A percentile compares a stretch with the other conserved stretches of the same genome.
Conservation (phyloP, 1,139 yeast species). For the Nakaseomyces delphensis region DNA sequence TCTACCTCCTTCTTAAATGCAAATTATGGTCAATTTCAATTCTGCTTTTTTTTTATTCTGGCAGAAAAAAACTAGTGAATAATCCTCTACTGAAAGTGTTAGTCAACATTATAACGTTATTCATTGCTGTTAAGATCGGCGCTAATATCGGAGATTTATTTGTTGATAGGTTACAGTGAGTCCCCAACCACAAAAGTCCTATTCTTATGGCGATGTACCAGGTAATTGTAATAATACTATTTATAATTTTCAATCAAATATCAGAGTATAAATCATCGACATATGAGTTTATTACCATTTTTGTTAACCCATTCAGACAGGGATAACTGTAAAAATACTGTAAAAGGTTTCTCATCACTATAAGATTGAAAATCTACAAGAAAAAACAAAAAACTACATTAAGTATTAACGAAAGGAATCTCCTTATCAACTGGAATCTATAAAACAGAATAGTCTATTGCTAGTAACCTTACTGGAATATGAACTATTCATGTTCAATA, state of each 20-base stretch:
- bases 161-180: background rate
- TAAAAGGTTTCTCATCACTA: constrained; percentile 24
- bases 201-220: background rate
- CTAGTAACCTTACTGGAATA: too few species aligned
- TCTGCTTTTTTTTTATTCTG: background rate
- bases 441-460: too few species aligned
- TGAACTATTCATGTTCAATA: too few species aligned
- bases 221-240: background rate
- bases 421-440: background rate
- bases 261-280: constrained; percentile 24
- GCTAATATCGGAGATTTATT: background rate
- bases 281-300: constrained; percentile 20
- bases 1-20: background rate
- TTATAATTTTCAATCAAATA: constrained; percentile 1
- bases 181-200: background rate
- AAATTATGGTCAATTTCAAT: background rate
- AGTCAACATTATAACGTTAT: background rate
- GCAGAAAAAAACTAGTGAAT: background rate
- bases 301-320: constrained; percentile 26
- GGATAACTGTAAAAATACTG: constrained; percentile 24
- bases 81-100: background rate
- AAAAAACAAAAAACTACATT: constrained; percentile 8
- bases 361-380: constrained; percentile 5
- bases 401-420: background rate
- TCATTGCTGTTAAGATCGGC: background rate